Evolutionary conservation across 257 asterid species (phyloP).

Genomic region (Paulownia fortunei): DNA sequence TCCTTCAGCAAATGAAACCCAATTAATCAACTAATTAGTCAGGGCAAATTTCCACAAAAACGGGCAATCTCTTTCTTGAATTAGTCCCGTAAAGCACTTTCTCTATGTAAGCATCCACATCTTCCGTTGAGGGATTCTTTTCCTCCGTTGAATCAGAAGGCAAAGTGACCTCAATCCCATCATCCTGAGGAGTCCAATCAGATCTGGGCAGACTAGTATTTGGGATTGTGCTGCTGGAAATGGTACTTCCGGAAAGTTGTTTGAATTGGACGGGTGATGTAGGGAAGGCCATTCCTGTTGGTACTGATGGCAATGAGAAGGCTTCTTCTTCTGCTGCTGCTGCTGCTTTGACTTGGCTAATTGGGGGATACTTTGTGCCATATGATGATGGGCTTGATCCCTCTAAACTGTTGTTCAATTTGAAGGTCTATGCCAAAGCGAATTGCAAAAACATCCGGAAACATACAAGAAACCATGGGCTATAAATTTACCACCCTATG

Average conservation of each 20-base stretch:
- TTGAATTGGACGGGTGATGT: constrained; percentile 33
- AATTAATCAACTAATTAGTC: constrained; percentile 22
- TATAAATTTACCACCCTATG: constrained; percentile 15
- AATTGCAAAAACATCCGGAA: constrained; percentile 31
- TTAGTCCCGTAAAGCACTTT: constrained; percentile 51
- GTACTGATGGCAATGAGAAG: constrained; percentile 26
- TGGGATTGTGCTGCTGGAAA: constrained; percentile 12
- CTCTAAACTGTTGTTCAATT: constrained; percentile 38
- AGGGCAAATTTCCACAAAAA: constrained; percentile 51
- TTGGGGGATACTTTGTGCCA: constrained; percentile 49
- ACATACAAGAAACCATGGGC: constrained; percentile 39
- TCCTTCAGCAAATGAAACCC: constrained; percentile 23
- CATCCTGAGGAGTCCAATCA: constrained; percentile 72
- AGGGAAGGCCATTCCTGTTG: constrained; percentile 33
- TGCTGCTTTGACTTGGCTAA: constrained; percentile 41
- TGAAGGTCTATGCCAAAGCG: constrained; percentile 53
- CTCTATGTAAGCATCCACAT: constrained; percentile 49
- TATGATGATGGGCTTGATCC: constrained; percentile 50
- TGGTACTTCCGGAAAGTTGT: constrained; percentile 27
- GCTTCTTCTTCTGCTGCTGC: constrained; percentile 33
- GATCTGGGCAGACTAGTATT: constrained; percentile 9
- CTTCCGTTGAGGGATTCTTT: constrained; percentile 43
- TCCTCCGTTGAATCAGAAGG: constrained; percentile 37
- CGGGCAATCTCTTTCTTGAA: constrained; percentile 54
- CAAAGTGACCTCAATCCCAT: constrained; percentile 55